Base-by-base conservation (phyloP, 2,329 filamentous ascomycete species). In the Alternaria dauci region DNA sequence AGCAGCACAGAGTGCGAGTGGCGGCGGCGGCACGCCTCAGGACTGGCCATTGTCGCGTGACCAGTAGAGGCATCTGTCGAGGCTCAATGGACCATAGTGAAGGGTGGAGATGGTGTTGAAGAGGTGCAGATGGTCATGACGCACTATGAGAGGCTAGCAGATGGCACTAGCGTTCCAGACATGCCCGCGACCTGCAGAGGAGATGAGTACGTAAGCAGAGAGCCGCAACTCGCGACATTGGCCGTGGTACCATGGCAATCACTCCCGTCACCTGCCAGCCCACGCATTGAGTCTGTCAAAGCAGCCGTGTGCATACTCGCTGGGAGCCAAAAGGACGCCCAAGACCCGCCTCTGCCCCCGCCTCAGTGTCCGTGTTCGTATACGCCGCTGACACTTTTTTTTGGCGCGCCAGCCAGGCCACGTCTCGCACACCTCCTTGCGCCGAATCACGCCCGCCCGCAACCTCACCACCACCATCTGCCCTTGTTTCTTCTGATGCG, bases 401-500 rank as follows among this genome's bases (percentile, higher is more conserved):
- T 63, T 69, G 54, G 63, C 63, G 58, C 66, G 61, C 60, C 67
- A 54, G 64, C 69, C 67, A 67, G 72, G 73, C 73, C 72, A 72
- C 72, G 61, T 76, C 67, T 75, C 71, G 65, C 59, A 61, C 62
- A 63, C 64, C 69, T 70, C 71, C 69, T 64, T 67, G 65, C 67
- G 67, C 71, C 60, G 59, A 63, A 57, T 52, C 57, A 53, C 61
- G 51, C 64, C 58, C 62, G 52, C 67, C 58, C 62, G 52, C 67
- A 55, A 50, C 61, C 51, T 61, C 64, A 65, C 58, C 58, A 65
- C 58, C 58, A 51, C 59, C 58, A 48, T 51, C 54, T 18, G 32
- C 34, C 59, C 59, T 42, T 63, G 61, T 58, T 59, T 28, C 63
- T 69, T 73, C 73, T 76, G 69, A 78, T 78, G 76, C 75, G 44